Base-by-base conservation (phyloP, 306 rosid species). In the Neltuma alba region DNA sequence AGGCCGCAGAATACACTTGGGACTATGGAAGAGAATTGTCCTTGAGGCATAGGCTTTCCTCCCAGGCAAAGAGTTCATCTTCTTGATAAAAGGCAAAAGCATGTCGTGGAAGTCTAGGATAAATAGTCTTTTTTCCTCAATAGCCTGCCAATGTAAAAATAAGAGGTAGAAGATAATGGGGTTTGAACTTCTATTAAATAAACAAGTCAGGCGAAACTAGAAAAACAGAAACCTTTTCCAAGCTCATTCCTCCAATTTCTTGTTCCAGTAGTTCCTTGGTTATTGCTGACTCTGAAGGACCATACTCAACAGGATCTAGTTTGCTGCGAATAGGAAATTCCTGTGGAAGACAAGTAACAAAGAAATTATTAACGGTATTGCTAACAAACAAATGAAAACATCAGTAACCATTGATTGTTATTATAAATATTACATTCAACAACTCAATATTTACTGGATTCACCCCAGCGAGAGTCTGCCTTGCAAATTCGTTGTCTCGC, bases 381-480 rank as follows among this genome's bases (percentile, higher is more conserved):
- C 55, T 10, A 27, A 67, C 55, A 36, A 80, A 76, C 57, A 61
- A 33, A 31, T 38, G 21, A 15, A 76, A 34, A 86, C 30, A 73
- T 33, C 4, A 47, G 13, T 16, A 60, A 50, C 6, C 66, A 75
- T 23, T 74, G 52, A 77, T n/a, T 70, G 23, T n/a, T 72, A 69
- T 60, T 69, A 72, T 54, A 61, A 54, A 76, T 25, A 31, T 81
- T 89, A 92, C 98, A 98, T 84, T 91, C 85, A 95, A 81, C 67
- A 90, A 76, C 87, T 92, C 99, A 83, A 95, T 92, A 79, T 87
- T 91, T 78, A 95, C 96, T 27, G 98, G 99, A 86, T 95, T 95
- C 76, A 92, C 93, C 42, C 97, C 99, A 28, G 98, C 99, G 79
- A 95, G 84, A 75, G 92, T 11, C 78, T 95, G 99, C 55, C 98